A percentile compares a stretch with the other conserved stretches of the same genome.
Conservation (phyloP, 306 rosid genomes). For the Lagenaria siceraria region DNA sequence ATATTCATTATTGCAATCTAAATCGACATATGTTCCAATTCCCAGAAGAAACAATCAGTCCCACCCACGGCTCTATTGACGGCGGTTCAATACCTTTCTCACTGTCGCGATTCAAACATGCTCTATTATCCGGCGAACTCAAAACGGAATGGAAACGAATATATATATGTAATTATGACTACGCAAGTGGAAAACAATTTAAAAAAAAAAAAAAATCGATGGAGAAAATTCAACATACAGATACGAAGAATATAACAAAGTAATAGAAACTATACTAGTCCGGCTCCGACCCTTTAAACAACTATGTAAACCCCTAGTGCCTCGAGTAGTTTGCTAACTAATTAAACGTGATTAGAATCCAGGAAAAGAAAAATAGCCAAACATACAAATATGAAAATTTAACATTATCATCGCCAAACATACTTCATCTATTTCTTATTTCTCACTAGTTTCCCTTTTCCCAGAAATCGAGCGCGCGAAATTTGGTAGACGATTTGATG, state of each 20-base stretch:
- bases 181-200: neutral
- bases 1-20: neutral
- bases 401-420: neutral
- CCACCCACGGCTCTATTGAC: neutral
- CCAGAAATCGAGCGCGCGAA: neutral
- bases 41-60: neutral
- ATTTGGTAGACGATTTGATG: neutral
- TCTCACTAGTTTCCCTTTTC: conserved; percentile 1
- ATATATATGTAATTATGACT: neutral
- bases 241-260: neutral
- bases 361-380: neutral
- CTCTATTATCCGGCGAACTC: neutral
- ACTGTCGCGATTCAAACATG: neutral
- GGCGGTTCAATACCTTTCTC: neutral
- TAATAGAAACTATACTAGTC: neutral
- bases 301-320: conserved; percentile 2
- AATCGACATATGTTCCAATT: neutral
- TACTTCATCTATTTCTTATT: neutral
- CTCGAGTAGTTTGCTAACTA: neutral
- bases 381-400: neutral
- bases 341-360: neutral
- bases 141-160: neutral
- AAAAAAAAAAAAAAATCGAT: neutral
- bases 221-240: neutral
- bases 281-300: neutral